Conservation (phyloP, 2,329 filamentous ascomycete genomes). For the Calonectria pseudoreteaudii region DNA sequence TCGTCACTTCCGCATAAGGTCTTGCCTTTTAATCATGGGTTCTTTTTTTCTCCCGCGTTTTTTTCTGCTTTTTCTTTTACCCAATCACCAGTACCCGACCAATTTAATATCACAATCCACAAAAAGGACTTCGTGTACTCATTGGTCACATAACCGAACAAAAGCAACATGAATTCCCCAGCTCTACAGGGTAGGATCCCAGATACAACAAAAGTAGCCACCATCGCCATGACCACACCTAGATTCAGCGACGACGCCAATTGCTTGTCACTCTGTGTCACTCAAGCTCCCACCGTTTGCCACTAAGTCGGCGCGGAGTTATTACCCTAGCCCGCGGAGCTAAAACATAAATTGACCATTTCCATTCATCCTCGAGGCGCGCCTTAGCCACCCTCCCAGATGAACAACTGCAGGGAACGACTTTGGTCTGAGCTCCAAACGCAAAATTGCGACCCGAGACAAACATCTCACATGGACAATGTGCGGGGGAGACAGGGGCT, state of each 20-base stretch:
- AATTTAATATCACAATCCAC: neutral
- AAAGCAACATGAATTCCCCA: slow-evolving; percentile 3
- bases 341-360: neutral
- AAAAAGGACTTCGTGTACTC: neutral
- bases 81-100: neutral
- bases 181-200: neutral
- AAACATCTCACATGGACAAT: slow-evolving; percentile 7
- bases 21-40: neutral
- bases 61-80: too few relatives aligned
- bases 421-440: slow-evolving; percentile 11
- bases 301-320: neutral
- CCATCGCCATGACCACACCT: neutral
- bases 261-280: neutral
- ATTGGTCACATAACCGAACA: neutral
- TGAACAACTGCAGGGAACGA: neutral
- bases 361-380: slow-evolving; percentile 10
- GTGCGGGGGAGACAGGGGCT: neutral
- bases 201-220: neutral
- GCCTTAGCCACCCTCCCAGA: neutral
- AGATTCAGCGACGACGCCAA: neutral
- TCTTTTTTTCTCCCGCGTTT: neutral
- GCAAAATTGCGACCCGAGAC: slow-evolving; percentile 36
- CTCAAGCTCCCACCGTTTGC: slow-evolving; percentile 6
- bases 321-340: neutral
- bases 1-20: neutral